phyloP scores from a whole-genome alignment of 208 protist genomes.

The Trypanosoma caninum region DNA sequence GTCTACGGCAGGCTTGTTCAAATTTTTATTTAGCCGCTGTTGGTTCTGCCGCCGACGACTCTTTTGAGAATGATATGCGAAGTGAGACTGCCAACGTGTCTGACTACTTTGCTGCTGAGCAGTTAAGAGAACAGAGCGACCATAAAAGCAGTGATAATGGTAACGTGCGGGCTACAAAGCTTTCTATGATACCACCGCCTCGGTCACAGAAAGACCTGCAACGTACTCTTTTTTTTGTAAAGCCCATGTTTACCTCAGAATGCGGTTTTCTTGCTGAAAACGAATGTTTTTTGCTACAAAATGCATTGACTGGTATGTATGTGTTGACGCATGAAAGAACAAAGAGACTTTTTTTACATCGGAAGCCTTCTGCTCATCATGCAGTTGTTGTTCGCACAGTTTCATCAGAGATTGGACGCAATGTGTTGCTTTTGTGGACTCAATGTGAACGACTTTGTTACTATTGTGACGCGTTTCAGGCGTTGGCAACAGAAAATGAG shows the following conservation, averaged over 20 bases:
- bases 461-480: constrained; percentile 68
- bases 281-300: constrained; percentile 58
- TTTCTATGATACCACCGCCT: constrained; percentile 62
- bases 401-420: constrained; percentile 23
- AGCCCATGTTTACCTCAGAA: constrained; percentile 55
- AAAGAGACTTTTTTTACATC: constrained; percentile 43
- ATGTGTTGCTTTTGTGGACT: constrained; percentile 38
- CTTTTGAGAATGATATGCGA: constrained; percentile 26
- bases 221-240: constrained; percentile 55
- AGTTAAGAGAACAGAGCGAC: not conserved
- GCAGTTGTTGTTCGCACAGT: constrained; percentile 38
- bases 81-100: constrained; percentile 23
- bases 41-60: constrained; percentile 53
- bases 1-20: constrained; percentile 56
- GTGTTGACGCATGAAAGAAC: constrained; percentile 36
- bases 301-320: constrained; percentile 66
- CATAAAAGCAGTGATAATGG: not conserved
- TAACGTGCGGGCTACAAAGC: constrained; percentile 33
- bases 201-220: constrained; percentile 37
- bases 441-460: constrained; percentile 42
- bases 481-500: constrained; percentile 21
- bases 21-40: constrained; percentile 64
- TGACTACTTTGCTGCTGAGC: not conserved
- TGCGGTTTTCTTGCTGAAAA: constrained; percentile 59
- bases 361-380: constrained; percentile 48